These are phyloP conservation scores for Brassica incana DNA, from an alignment of 345 rosid species.

Conservation along the genomic window DNA sequence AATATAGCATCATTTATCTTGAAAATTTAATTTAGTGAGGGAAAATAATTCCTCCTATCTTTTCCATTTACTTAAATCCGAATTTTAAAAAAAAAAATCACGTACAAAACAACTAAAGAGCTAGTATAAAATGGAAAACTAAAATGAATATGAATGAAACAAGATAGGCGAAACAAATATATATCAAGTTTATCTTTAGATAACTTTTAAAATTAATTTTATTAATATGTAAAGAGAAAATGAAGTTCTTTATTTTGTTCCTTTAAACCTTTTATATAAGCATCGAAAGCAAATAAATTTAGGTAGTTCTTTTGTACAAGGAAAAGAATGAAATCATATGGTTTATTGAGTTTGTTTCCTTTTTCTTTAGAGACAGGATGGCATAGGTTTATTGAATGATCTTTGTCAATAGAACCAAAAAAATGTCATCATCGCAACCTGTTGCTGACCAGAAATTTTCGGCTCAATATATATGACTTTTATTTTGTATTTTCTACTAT, in stretches of 20 bases:
- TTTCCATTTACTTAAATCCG: background rate
- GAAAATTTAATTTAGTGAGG: background rate
- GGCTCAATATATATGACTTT: constrained; percentile 12
- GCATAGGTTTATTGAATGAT: constrained; percentile 6
- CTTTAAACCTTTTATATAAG: too few species aligned
- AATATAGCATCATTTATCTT: background rate
- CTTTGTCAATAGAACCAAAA: background rate
- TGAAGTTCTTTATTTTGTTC: too few species aligned
- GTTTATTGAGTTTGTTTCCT: too few species aligned
- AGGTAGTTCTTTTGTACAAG: too few species aligned
- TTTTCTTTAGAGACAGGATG: constrained; percentile 12
- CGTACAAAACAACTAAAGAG: background rate
- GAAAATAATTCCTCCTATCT: background rate
- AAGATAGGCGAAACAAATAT: too few species aligned
- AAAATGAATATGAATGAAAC: too few species aligned
- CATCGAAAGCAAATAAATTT: too few species aligned
- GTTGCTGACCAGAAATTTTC: constrained; percentile 24
- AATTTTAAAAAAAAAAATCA: background rate
- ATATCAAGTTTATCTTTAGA: too few species aligned
- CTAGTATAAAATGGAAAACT: too few species aligned
- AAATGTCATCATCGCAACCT: constrained; percentile 18
- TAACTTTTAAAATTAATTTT: too few species aligned
- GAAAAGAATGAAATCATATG: too few species aligned
- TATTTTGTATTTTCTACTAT: background rate
- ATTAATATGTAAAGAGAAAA: too few species aligned